These are phyloP conservation scores for Mucor indicus DNA, from an alignment of 371 early-diverging fungal genomes.

Conservation along the genomic window DNA sequence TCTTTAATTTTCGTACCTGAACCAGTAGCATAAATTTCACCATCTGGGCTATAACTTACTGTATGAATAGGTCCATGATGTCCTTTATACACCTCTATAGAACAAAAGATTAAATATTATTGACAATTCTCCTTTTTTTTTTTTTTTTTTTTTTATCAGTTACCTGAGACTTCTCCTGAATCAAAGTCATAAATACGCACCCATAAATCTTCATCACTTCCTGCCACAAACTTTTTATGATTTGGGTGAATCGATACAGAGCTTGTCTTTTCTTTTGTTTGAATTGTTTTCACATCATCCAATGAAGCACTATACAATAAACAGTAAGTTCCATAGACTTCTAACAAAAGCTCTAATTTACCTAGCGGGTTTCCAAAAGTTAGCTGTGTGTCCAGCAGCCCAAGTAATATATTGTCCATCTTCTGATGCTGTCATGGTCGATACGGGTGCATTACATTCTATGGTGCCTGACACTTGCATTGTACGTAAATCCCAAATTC, in stretches of 20 bases:
- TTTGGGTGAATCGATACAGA: constrained; percentile 77
- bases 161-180: constrained; percentile 61
- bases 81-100: constrained; percentile 80
- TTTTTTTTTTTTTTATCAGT: not conserved
- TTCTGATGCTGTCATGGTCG: constrained; percentile 67
- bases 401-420: constrained; percentile 69
- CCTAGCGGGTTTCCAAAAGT: constrained; percentile 72
- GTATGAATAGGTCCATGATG: constrained; percentile 88
- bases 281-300: constrained; percentile 17
- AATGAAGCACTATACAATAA: not conserved
- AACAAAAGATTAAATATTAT: too few species aligned
- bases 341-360: too few species aligned
- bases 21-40: constrained; percentile 85
- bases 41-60: constrained; percentile 87
- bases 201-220: constrained; percentile 75
- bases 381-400: constrained; percentile 71
- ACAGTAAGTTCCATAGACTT: too few species aligned
- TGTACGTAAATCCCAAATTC: constrained; percentile 74
- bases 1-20: constrained; percentile 42
- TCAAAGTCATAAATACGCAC: constrained; percentile 78
- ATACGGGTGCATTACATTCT: constrained; percentile 58
- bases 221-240: constrained; percentile 72
- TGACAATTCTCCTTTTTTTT: too few species aligned
- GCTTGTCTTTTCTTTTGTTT: constrained; percentile 60
- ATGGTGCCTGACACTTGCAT: constrained; percentile 58